Evolutionary conservation across 2,329 filamentous ascomycete genomes (phyloP).

Genomic region (Fusarium pseudocircinatum): DNA sequence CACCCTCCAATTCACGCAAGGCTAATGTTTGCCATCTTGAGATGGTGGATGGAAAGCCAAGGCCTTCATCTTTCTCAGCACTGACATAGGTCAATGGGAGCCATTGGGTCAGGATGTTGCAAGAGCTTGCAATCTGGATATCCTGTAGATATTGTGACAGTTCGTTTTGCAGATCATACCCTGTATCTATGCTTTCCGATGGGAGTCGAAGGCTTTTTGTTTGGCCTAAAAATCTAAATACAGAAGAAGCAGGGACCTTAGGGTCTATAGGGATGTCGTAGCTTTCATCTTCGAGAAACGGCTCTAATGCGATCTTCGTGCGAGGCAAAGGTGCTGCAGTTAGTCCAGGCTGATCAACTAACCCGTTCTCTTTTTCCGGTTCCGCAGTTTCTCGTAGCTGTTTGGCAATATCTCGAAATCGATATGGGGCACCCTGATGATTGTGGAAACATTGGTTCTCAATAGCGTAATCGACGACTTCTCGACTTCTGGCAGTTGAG

Average conservation of each 20-base stretch:
- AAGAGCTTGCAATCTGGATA: constrained; percentile 27
- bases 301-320: constrained; percentile 15
- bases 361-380: constrained; percentile 11
- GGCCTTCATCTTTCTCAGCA: constrained; percentile 41
- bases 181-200: constrained; percentile 40
- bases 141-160: constrained; percentile 30
- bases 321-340: constrained; percentile 22
- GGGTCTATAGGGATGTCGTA: neutral
- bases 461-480: constrained; percentile 42
- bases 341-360: constrained; percentile 39
- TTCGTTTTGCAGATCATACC: constrained; percentile 34
- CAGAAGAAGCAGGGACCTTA: neutral
- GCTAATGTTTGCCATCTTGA: constrained; percentile 39
- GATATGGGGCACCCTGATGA: constrained; percentile 40
- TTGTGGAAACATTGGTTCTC: constrained; percentile 42
- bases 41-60: constrained; percentile 38
- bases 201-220: constrained; percentile 29
- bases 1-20: constrained; percentile 41
- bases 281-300: neutral
- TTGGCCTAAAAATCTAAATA: neutral
- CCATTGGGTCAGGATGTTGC: constrained; percentile 42
- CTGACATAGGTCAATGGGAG: constrained; percentile 43
- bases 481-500: constrained; percentile 4
- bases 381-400: constrained; percentile 28
- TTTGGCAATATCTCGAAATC: constrained; percentile 37